Percentiles rank a stretch among this genome's conserved stretches.
Evolutionary conservation across 352 stramenopile species (phyloP).

Genomic region (Blastocystis sp.): DNA sequence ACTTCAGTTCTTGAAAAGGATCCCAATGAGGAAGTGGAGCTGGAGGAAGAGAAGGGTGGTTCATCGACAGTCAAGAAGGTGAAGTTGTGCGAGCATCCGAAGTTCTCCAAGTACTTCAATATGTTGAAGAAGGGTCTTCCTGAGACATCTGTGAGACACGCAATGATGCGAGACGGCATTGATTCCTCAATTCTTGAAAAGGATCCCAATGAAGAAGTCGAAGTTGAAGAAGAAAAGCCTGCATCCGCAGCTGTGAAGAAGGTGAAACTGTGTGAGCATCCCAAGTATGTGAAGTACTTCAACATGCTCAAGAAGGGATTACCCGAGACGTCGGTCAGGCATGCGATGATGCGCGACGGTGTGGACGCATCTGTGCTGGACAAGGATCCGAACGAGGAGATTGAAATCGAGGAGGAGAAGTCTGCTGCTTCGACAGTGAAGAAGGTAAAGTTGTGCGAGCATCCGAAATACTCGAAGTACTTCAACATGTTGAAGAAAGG

Average conservation of each 20-base stretch:
- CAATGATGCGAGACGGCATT: constrained; percentile 47
- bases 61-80: constrained; percentile 1
- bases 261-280: constrained; percentile 52
- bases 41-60: constrained; percentile 29
- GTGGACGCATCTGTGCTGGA: constrained; percentile 34
- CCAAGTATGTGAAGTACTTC: constrained; percentile 68
- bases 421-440: not conserved
- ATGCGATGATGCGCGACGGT: constrained; percentile 38
- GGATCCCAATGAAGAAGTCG: constrained; percentile 38
- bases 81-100: constrained; percentile 52
- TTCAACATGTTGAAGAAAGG: constrained; percentile 66
- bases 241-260: not conserved
- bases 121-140: constrained; percentile 66
- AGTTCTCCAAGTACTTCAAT: constrained; percentile 65
- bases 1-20: constrained; percentile 35
- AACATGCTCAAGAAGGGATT: constrained; percentile 56
- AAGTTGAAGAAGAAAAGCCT: constrained; percentile 39
- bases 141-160: constrained; percentile 11
- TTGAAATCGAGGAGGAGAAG: constrained; percentile 39
- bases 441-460: constrained; percentile 31
- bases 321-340: constrained; percentile 3
- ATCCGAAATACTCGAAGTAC: constrained; percentile 59
- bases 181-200: constrained; percentile 49
- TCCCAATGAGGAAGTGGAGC: constrained; percentile 36
- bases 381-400: constrained; percentile 42